phyloP scores from a whole-genome alignment of 345 rosid genomes.

The Orychophragmus violaceus region DNA sequence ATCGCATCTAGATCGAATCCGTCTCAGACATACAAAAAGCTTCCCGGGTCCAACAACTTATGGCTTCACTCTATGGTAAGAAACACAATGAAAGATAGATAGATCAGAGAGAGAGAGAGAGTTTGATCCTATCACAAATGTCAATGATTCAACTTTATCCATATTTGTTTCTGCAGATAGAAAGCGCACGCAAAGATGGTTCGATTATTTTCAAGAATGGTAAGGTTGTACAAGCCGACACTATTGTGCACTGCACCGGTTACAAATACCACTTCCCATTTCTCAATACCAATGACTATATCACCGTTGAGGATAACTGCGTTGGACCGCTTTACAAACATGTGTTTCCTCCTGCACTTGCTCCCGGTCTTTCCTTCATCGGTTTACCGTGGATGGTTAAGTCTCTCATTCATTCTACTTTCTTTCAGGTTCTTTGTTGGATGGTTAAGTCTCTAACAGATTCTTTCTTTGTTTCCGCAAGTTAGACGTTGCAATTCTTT shows the following conservation, averaged over 20 bases:
- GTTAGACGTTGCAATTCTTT: conserved; percentile 20
- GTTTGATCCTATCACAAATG: not conserved
- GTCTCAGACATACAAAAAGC: conserved; percentile 38
- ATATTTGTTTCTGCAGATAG: conserved; percentile 46
- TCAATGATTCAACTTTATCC: not conserved
- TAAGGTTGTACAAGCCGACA: conserved; percentile 42
- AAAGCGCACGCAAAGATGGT: conserved; percentile 54
- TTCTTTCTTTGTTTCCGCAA: no score
- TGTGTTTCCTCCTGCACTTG: conserved; percentile 60
- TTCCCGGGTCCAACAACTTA: conserved; percentile 47
- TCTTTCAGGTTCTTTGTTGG: not conserved
- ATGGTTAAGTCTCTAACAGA: no score
- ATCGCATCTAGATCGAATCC: conserved; percentile 54
- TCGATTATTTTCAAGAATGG: conserved; percentile 53
- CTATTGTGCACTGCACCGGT: conserved; percentile 82
- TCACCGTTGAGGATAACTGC: conserved; percentile 68
- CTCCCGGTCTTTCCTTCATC: conserved; percentile 77
- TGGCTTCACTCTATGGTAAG: conserved; percentile 81
- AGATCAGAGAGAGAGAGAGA: not conserved
- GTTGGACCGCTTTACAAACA: conserved; percentile 85
- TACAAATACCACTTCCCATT: conserved; percentile 84
- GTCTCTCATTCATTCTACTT: conserved; percentile 1
- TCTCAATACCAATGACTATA: conserved; percentile 57
- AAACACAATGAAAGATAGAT: not conserved
- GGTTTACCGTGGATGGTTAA: conserved; percentile 80